These are phyloP conservation scores for Dryadomyces sulphureus DNA, from an alignment of 2,329 filamentous ascomycete genomes.

Conservation along the genomic window DNA sequence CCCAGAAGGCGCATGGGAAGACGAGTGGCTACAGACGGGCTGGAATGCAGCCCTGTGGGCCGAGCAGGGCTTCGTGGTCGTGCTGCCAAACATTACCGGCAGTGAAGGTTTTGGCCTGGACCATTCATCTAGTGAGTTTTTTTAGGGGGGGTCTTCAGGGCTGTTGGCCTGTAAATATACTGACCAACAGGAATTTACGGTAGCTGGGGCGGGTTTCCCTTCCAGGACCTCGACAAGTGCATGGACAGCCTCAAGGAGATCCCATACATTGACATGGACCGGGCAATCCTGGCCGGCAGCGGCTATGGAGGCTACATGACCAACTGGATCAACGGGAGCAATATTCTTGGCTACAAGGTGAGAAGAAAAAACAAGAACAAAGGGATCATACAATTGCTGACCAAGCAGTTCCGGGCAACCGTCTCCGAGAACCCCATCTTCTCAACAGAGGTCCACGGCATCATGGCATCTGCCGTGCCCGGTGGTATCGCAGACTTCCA, in stretches of 20 bases:
- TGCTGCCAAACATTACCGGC: constrained; percentile 44
- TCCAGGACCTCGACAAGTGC: constrained; percentile 38
- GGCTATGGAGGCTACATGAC: constrained; percentile 47
- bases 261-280: constrained; percentile 36
- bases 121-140: constrained; percentile 15
- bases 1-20: constrained; percentile 32
- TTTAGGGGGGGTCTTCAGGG: no score
- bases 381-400: not conserved
- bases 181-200: constrained; percentile 24
- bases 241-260: constrained; percentile 34
- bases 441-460: constrained; percentile 15
- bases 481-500: constrained; percentile 3
- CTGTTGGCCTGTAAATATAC: no score
- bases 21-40: constrained; percentile 20
- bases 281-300: constrained; percentile 36
- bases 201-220: constrained; percentile 38
- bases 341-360: constrained; percentile 31
- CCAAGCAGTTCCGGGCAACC: constrained; percentile 33
- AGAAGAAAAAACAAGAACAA: not conserved
- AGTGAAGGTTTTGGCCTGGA: constrained; percentile 38
- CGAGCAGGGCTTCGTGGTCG: constrained; percentile 44
- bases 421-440: constrained; percentile 37
- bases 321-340: constrained; percentile 41
- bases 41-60: constrained; percentile 43
- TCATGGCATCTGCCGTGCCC: constrained; percentile 6